These are phyloP conservation scores for Talaromyces rugulosus DNA, from an alignment of 2,329 filamentous ascomycete species.

Conservation along the genomic window DNA sequence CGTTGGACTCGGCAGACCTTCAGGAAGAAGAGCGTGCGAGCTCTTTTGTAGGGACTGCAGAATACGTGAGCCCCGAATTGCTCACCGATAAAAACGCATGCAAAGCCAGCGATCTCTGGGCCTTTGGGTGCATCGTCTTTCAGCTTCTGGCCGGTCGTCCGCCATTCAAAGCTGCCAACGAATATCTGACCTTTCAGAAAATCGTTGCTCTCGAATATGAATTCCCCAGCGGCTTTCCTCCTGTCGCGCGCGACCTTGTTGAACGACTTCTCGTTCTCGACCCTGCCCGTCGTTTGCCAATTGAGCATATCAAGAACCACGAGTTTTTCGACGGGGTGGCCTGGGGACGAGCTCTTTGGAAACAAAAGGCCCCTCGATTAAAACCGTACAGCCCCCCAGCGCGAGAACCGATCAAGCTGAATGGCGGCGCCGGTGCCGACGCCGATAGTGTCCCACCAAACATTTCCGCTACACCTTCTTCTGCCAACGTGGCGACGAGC, in stretches of 20 bases:
- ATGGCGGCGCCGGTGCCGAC: constrained; percentile 43
- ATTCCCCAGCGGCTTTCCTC: constrained; percentile 83
- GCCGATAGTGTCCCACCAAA: constrained; percentile 41
- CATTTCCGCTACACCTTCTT: constrained; percentile 36
- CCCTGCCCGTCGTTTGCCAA: constrained; percentile 74
- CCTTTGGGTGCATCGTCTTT: constrained; percentile 96
- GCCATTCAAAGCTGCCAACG: constrained; percentile 92
- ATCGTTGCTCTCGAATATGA: constrained; percentile 93
- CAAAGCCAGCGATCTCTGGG: constrained; percentile 97
- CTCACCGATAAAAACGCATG: constrained; percentile 94
- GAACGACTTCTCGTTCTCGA: constrained; percentile 88
- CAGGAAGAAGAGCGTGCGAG: constrained; percentile 70
- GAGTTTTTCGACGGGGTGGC: constrained; percentile 85
- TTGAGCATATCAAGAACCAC: constrained; percentile 96
- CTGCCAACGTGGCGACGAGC: constrained; percentile 32
- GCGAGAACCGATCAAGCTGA: constrained; percentile 74
- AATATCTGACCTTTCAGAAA: constrained; percentile 97
- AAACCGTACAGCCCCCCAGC: constrained; percentile 76
- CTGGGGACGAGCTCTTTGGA: constrained; percentile 85
- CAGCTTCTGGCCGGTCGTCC: constrained; percentile 93
- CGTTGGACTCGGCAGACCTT: constrained; percentile 50
- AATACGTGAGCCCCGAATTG: constrained; percentile 97
- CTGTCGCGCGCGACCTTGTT: constrained; percentile 79
- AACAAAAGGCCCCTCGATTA: constrained; percentile 79
- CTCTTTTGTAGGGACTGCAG: constrained; percentile 95